phyloP scores from a whole-genome alignment of 1,139 yeast species.

The Suhomyces bokatorum region DNA sequence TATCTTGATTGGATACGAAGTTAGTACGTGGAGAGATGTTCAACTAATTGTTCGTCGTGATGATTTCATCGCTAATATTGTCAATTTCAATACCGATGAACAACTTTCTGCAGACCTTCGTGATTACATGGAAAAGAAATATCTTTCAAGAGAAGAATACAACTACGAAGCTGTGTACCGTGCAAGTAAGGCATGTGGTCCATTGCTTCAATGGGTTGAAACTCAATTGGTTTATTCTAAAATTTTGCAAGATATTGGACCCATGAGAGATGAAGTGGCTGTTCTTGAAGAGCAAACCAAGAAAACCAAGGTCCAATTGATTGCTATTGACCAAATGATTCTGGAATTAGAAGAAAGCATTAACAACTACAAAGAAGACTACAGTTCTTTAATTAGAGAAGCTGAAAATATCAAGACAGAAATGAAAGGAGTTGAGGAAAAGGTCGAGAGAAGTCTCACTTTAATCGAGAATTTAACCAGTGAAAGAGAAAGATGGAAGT shows the following conservation, averaged over 20 bases:
- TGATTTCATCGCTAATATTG: conserved; percentile 84
- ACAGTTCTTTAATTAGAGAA: conserved; percentile 74
- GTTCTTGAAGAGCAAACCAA: conserved; percentile 59
- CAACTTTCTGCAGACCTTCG: conserved; percentile 59
- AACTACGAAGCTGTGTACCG: conserved; percentile 76
- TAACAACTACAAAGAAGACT: conserved; percentile 63
- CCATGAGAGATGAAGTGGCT: conserved; percentile 67
- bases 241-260: conserved; percentile 71
- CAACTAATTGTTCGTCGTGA: conserved; percentile 79
- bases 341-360: conserved; percentile 69
- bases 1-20: conserved; percentile 71
- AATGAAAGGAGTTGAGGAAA: conserved; percentile 61
- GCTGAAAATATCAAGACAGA: conserved; percentile 74
- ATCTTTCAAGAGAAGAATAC: conserved; percentile 63
- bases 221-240: conserved; percentile 78
- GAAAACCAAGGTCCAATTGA: conserved; percentile 65
- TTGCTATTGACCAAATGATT: conserved; percentile 82
- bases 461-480: conserved; percentile 63
- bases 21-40: conserved; percentile 76
- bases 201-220: conserved; percentile 82
- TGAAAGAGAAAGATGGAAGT: conserved; percentile 80
- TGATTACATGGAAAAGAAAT: conserved; percentile 56
- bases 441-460: conserved; percentile 61
- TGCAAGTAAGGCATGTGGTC: conserved; percentile 96
- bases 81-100: conserved; percentile 64